These are phyloP conservation scores for Arachnopeziza araneosa DNA, from an alignment of 2,329 filamentous ascomycete genomes.

Conservation along the genomic window DNA sequence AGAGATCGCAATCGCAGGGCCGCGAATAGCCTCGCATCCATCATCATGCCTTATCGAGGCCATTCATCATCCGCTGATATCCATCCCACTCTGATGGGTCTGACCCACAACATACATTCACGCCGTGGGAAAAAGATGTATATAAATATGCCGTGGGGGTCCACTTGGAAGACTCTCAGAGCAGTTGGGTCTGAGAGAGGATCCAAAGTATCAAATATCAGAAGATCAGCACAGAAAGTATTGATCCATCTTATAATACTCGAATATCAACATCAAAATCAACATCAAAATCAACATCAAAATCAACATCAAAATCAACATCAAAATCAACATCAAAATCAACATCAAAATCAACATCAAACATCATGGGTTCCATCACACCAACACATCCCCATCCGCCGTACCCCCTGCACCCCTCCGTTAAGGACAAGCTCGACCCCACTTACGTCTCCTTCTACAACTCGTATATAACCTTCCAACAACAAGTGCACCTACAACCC, in stretches of 20 bases:
- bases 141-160: not conserved
- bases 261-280: no score
- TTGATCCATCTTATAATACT: no score
- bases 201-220: no score
- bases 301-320: no score
- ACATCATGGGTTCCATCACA: slow-evolving; percentile 17
- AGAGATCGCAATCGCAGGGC: not conserved
- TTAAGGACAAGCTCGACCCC: slow-evolving; percentile 21
- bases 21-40: not conserved
- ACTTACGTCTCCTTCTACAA: slow-evolving; percentile 25
- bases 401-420: slow-evolving; percentile 23
- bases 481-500: slow-evolving; percentile 49
- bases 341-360: slow-evolving; percentile 1
- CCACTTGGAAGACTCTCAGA: not conserved
- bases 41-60: not conserved
- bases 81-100: not conserved
- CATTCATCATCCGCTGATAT: not conserved
- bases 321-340: not conserved
- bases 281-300: no score
- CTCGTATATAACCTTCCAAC: slow-evolving; percentile 20
- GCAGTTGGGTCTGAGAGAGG: no score
- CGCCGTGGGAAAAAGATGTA: not conserved
- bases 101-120: not conserved
- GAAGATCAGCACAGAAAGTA: no score
- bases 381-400: slow-evolving; percentile 19